Base-by-base conservation (phyloP, 2,329 filamentous ascomycete species). In the Pseudogymnoascus pannorum region DNA sequence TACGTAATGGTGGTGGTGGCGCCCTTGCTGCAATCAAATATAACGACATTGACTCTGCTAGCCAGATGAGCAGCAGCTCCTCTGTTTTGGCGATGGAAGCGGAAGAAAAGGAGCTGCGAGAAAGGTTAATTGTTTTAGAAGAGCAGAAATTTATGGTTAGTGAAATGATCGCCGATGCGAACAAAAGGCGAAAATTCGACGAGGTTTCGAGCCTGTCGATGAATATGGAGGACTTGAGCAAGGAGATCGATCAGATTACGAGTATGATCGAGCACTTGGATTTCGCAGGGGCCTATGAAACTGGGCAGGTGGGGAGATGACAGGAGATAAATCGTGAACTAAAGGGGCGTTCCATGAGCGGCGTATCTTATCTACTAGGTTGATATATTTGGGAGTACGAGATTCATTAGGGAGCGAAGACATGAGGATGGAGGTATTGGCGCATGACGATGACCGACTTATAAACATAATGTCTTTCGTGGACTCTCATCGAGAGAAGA, bases 101-200 rank as follows among this genome's bases (percentile, higher is more conserved):
- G 0, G 86, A 89, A 70, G 87, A 89, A 70, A 88, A 87, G 68
- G 78, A 84, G n/a, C 73, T 89, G 1, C 79, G 84, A 24, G 86
- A 89, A 65, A 75, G 83, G 8, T 71, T 90, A 9, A 89, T 89
- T 38, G 81, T 90, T 1, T 75, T 90, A 0, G 87, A 90, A 69
- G 87, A 90, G 70, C 87, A 90, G 69, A 86, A 85, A 68, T 90
- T 89, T 71, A 81, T 90, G 67, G 86, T 90, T 0, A 80, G 79
- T 1, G 85, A 87, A 67, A 89, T 89, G 86, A 81, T 89, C 24
- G 82, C 80, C 0, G 83, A 87, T 69, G 87, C 87, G 2, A 87
- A 85, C 58, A 85, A 83, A 68, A 79, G 84, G 62, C 78, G 87
- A 31, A 84, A 83, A 64, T 89, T 88, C 64, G 87, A 90, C 68